These are phyloP conservation scores for Waitea zeae DNA, from an alignment of 1,284 basidiomycete genomes.

Conservation along the genomic window DNA sequence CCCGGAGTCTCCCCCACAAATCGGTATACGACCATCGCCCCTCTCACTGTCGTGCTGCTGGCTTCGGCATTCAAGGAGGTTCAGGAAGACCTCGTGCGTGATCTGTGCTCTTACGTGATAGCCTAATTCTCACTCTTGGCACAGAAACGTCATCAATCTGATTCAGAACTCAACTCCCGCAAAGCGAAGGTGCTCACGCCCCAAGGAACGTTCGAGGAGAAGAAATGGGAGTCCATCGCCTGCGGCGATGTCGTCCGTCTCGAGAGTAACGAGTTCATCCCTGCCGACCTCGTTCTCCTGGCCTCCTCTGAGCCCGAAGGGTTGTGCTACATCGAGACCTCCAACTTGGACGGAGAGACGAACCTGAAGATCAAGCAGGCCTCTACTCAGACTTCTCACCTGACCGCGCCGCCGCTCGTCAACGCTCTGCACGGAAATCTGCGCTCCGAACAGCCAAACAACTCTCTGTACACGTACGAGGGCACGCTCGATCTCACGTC, in stretches of 20 bases:
- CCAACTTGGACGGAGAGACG: conserved; percentile 96
- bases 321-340: conserved; percentile 93
- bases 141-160: conserved; percentile 91
- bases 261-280: conserved; percentile 89
- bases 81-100: conserved; percentile 75
- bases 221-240: conserved; percentile 78
- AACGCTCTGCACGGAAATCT: conserved; percentile 56
- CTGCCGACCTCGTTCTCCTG: conserved; percentile 83
- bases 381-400: conserved; percentile 59
- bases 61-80: conserved; percentile 96
- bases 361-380: conserved; percentile 99
- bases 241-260: conserved; percentile 90
- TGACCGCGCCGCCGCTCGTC: conserved; percentile 69
- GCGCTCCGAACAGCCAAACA: conserved; percentile 93
- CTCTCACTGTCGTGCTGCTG: conserved; percentile 77
- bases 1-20: conserved; percentile 97
- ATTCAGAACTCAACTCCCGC: conserved; percentile 82
- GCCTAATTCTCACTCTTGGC: conserved; percentile 3
- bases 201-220: conserved; percentile 49
- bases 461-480: conserved; percentile 94
- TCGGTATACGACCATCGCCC: conserved; percentile 87
- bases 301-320: conserved; percentile 93
- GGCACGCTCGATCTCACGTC: conserved; percentile 58
- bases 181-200: conserved; percentile 61
- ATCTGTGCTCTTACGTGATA: conserved; percentile 5